Evolutionary conservation across 495 filamentous ascomycete genomes (phyloP).

Genomic region (Apiosordaria backusii): DNA sequence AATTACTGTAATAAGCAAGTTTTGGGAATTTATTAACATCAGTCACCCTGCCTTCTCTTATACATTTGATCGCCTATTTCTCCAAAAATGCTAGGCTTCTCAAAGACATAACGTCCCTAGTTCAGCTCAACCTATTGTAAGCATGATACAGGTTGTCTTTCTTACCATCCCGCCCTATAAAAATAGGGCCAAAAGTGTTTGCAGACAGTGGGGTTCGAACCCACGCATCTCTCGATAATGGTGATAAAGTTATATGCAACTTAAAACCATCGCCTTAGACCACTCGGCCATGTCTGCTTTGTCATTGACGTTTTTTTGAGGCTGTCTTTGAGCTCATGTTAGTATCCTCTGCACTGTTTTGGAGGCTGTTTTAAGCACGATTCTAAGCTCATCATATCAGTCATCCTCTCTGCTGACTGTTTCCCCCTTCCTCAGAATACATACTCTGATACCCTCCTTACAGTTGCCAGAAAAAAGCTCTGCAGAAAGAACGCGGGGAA

Average conservation of each 20-base stretch:
- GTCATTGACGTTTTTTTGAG: background rate
- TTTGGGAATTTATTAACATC: background rate
- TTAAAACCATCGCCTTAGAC: background rate
- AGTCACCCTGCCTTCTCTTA: background rate
- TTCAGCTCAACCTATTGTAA: too few relatives aligned
- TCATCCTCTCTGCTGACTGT: too few relatives aligned
- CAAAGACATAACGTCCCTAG: too few relatives aligned
- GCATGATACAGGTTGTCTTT: too few relatives aligned
- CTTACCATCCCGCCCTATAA: too few relatives aligned
- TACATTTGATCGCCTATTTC: background rate
- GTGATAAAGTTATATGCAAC: background rate
- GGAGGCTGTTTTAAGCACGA: too few relatives aligned
- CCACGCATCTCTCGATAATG: background rate
- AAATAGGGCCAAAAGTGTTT: background rate
- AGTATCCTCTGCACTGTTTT: too few relatives aligned
- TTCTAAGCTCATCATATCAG: too few relatives aligned
- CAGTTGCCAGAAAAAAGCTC: background rate
- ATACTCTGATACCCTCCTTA: background rate
- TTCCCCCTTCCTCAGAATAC: too few relatives aligned
- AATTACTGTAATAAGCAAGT: background rate
- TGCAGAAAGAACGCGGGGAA: background rate
- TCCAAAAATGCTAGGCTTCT: too few relatives aligned
- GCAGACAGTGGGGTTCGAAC: background rate
- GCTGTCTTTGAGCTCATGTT: background rate
- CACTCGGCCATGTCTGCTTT: background rate